phyloP scores from a whole-genome alignment of 768 basidiomycete genomes.

The Udeniomyces megalosporus region DNA sequence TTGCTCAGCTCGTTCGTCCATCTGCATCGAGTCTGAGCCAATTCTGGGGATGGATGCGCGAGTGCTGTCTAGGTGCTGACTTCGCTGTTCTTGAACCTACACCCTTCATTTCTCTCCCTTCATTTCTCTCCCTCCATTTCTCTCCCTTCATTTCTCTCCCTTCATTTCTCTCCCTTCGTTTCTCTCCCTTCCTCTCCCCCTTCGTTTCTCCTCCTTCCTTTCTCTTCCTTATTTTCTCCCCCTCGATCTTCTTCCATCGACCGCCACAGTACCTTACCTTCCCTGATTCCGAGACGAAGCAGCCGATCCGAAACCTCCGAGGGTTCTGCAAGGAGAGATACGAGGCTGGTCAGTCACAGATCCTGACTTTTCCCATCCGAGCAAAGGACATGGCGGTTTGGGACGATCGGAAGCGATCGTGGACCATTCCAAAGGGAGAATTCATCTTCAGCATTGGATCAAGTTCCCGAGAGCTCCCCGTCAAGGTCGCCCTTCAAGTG shows the following conservation, averaged over 20 bases:
- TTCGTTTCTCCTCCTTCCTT: too few relatives aligned
- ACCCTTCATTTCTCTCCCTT: too few relatives aligned
- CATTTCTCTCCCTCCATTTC: not conserved
- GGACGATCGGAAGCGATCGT: too few relatives aligned
- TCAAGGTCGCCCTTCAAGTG: not conserved
- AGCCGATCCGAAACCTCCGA: not conserved
- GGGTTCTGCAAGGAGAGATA: conserved; percentile 9
- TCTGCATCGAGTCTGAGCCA: too few relatives aligned
- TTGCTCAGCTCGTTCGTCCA: conserved; percentile 30
- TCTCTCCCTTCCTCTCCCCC: not conserved
- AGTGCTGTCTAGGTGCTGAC: too few relatives aligned
- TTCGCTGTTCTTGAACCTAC: too few relatives aligned
- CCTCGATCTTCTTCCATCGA: too few relatives aligned
- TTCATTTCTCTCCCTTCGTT: too few relatives aligned
- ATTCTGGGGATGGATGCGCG: too few relatives aligned
- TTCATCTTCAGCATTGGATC: not conserved
- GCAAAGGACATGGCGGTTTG: conserved; percentile 8
- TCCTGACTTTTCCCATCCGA: conserved; percentile 6
- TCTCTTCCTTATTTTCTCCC: too few relatives aligned
- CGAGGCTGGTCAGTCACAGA: not conserved
- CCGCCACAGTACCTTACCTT: conserved; percentile 10
- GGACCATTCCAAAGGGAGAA: too few relatives aligned
- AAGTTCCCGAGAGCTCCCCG: not conserved
- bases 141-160: too few relatives aligned
- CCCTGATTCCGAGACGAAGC: conserved; percentile 7